Conservation (phyloP, 352 stramenopile genomes). For the Phytophthora pistaciae region DNA sequence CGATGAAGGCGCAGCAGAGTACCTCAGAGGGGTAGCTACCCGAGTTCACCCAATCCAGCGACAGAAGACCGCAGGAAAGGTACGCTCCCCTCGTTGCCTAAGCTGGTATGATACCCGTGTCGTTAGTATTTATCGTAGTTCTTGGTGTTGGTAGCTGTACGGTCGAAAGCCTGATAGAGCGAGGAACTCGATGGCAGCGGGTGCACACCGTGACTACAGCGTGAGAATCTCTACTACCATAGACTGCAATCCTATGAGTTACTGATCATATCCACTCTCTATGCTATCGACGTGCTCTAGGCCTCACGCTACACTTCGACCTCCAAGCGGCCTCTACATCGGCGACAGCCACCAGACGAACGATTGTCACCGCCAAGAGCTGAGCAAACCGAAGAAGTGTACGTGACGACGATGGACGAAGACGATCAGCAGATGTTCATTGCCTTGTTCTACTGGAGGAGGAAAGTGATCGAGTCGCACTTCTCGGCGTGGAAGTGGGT, state of each 20-base stretch:
- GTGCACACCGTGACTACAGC: constrained; percentile 4
- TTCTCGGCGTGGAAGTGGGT: constrained; percentile 57
- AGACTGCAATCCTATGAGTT: neutral
- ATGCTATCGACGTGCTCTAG: neutral
- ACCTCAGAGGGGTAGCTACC: neutral
- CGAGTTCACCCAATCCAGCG: constrained; percentile 5
- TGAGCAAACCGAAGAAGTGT: constrained; percentile 15
- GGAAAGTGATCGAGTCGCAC: constrained; percentile 45
- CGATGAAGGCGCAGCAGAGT: constrained; percentile 6
- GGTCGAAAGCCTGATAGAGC: constrained; percentile 3
- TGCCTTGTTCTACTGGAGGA: constrained; percentile 57
- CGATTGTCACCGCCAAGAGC: neutral
- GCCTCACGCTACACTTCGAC: neutral
- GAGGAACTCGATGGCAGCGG: neutral
- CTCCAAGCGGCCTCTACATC: neutral
- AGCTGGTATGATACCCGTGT: neutral
- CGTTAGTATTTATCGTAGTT: neutral
- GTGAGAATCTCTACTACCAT: constrained; percentile 9
- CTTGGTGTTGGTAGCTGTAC: neutral
- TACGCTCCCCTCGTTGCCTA: neutral
- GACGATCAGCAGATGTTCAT: constrained; percentile 52
- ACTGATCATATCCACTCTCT: neutral
- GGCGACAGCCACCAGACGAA: neutral
- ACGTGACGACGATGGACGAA: constrained; percentile 43
- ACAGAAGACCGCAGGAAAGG: constrained; percentile 1